Conservation (phyloP, 768 basidiomycete genomes). For the Xerocomus potaroensis region DNA sequence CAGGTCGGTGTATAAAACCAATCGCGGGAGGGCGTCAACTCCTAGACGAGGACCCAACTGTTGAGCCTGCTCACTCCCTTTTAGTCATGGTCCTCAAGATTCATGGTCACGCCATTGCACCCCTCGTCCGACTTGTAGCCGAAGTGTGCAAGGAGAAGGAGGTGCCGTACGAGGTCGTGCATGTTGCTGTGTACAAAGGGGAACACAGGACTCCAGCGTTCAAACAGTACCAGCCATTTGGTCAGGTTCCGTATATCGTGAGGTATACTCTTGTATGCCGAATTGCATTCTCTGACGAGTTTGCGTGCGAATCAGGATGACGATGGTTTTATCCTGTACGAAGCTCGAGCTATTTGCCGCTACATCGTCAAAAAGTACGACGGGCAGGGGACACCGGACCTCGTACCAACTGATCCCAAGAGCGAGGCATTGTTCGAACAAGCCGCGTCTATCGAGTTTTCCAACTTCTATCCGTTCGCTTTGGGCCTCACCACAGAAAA, state of each 20-base stretch:
- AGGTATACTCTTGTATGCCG: neutral
- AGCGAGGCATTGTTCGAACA: slow-evolving; percentile 20
- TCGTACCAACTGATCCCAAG: slow-evolving; percentile 15
- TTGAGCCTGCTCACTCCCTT: neutral
- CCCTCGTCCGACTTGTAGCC: slow-evolving; percentile 39
- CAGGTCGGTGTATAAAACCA: slow-evolving; percentile 1
- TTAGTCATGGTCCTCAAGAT: slow-evolving; percentile 42
- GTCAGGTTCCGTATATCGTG: slow-evolving; percentile 35
- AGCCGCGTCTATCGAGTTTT: slow-evolving; percentile 18
- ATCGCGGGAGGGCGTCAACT: too few relatives aligned
- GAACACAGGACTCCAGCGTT: slow-evolving; percentile 34
- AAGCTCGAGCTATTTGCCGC: slow-evolving; percentile 27
- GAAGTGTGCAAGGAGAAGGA: slow-evolving; percentile 36
- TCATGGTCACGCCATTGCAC: slow-evolving; percentile 35
- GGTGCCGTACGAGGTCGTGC: slow-evolving; percentile 36
- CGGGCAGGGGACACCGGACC: slow-evolving; percentile 17
- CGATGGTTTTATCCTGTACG: slow-evolving; percentile 30
- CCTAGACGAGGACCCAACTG: too few relatives aligned
- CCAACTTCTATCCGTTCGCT: slow-evolving; percentile 49
- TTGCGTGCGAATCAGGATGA: slow-evolving; percentile 19
- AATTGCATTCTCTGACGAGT: neutral
- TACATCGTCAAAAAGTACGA: slow-evolving; percentile 30
- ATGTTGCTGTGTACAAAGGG: slow-evolving; percentile 30
- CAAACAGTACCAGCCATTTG: slow-evolving; percentile 35
- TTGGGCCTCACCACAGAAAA: slow-evolving; percentile 41